Percentiles rank a stretch among this genome's conserved stretches.
These are phyloP conservation scores for Botrytis byssoidea DNA, from an alignment of 2,329 filamentous ascomycete species.

Conservation along the genomic window DNA sequence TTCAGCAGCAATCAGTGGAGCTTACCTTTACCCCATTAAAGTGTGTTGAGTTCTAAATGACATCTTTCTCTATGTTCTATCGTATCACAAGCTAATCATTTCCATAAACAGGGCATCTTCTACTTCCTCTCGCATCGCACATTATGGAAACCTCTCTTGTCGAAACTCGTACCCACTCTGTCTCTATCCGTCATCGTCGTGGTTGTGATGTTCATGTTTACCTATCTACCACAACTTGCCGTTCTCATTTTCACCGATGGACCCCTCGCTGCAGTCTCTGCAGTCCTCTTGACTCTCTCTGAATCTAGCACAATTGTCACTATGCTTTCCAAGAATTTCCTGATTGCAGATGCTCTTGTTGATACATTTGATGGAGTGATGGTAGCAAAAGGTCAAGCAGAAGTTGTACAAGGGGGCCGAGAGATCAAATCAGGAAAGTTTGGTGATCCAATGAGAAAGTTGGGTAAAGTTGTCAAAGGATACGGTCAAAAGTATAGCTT, in stretches of 20 bases:
- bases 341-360: slow-evolving; percentile 78
- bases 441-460: slow-evolving; percentile 51
- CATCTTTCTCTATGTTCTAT: slow-evolving; percentile 2
- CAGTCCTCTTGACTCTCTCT: slow-evolving; percentile 64
- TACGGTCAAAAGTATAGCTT: slow-evolving; percentile 57
- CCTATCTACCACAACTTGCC: slow-evolving; percentile 81
- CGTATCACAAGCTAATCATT: slow-evolving; percentile 23
- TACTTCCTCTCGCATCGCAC: slow-evolving; percentile 57
- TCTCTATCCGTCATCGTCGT: slow-evolving; percentile 71
- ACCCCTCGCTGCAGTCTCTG: slow-evolving; percentile 72
- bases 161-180: slow-evolving; percentile 59
- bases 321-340: slow-evolving; percentile 62
- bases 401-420: slow-evolving; percentile 71
- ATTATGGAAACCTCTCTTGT: slow-evolving; percentile 59
- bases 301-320: slow-evolving; percentile 60
- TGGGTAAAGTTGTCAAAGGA: slow-evolving; percentile 57
- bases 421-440: slow-evolving; percentile 61
- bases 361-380: slow-evolving; percentile 84
- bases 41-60: slow-evolving; percentile 37
- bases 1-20: slow-evolving; percentile 70
- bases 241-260: slow-evolving; percentile 83
- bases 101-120: slow-evolving; percentile 50
- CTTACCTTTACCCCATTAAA: slow-evolving; percentile 85
- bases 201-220: slow-evolving; percentile 79
- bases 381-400: slow-evolving; percentile 50